Evolutionary conservation across 2,329 filamentous ascomycete species (phyloP), one percentile per base, ranked within the genome.

Genomic region (Anisogramma anomala): DNA sequence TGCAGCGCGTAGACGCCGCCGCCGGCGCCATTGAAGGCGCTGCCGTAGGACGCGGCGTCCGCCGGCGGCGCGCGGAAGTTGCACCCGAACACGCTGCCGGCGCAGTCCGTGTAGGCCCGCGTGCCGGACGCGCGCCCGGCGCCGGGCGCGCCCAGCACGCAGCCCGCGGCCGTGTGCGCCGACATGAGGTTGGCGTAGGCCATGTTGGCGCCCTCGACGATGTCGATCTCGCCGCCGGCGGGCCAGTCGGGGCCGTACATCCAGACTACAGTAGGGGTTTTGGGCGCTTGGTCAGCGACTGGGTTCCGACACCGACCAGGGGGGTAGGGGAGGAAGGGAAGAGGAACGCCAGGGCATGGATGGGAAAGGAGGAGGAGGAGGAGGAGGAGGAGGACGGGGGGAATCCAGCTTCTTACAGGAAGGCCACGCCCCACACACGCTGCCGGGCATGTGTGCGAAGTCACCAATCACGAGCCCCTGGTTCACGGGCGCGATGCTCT

Each of bases 1-100:
- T 81, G 68, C 50, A 81, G 72, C 5, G 77, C 79, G 50, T 82
- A 84, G 3, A 84, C 70, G 20, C 80, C 80, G n/a, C 81, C 80
- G 1, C 69, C 67, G 26, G 58, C 71, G 8, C 65, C 65, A 55
- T 87, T 86, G 64, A 87, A 85, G 0, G 67, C 65, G 39, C 75
- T 68, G 1, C 80, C 79, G 47, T 77, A 81, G 4, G 67, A 62
- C 1, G 61, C 53, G 0, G 64, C 65, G 22, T 71, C 66, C 27
- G 53, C 59, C 43, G 50, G 33, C 0, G 64, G 58, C 0, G 65
- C 55, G 10, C 56, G 54, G 44, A 62, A 68, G 43, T 65, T 66
- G 47, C 65, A 74, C 40, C 69, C 69, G 15, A 35, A 32, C 3
- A 18, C 31, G 65, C 11, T 54, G 36, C 68, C 65, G n/a, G 58